Base-by-base conservation (phyloP, 2,329 filamentous ascomycete species). In the Aspergillus alliaceus region DNA sequence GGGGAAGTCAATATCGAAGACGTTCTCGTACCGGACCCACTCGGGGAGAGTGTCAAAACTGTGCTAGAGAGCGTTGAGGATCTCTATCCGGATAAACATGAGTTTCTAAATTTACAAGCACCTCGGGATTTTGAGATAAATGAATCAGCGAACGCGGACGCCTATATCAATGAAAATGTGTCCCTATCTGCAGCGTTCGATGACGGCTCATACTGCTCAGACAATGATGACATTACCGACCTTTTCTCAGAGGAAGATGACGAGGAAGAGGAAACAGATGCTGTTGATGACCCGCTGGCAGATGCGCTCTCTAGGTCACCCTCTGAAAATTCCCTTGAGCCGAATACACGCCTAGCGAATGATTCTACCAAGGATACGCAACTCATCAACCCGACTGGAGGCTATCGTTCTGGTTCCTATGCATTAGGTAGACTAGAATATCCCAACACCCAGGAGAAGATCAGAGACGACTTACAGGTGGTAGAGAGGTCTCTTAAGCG, bases 31-130 rank as follows among this genome's bases (percentile, higher is more conserved):
- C 74, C 77, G 2, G 67, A 75, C 1, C 77, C 83, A 1, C 79
- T 83, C 12, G 86, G 84, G 63, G 76, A 81, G 4, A 75, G 76
- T 3, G 79, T 97, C n/a, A 88, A 87, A 64, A 96, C 93, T 1
- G 84, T 86, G 1, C 74, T 96, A 37, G 85, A 96, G 67, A 93
- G 93, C 52, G 87, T 98, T 0, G 89, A 93, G 69, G 93, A 98
- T 69, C 79, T 99, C 15, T 96, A 90, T 69, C 89, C 90, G 0
- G 81, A 84, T 20, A 89, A 86, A 48, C 73, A 92, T 22, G 69
- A 64, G 34, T 53, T 63, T 14, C 64, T 64, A 6, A 65, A 60
- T 46, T 34, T 69, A 32, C 59, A 72, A 49, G 50, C 56, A 15
- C 54, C 54, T 24, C 59, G 48, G 46, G 46, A 53, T 20, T 53